phyloP scores from a whole-genome alignment of 306 rosid genomes.

The Dalbergia cultrata region DNA sequence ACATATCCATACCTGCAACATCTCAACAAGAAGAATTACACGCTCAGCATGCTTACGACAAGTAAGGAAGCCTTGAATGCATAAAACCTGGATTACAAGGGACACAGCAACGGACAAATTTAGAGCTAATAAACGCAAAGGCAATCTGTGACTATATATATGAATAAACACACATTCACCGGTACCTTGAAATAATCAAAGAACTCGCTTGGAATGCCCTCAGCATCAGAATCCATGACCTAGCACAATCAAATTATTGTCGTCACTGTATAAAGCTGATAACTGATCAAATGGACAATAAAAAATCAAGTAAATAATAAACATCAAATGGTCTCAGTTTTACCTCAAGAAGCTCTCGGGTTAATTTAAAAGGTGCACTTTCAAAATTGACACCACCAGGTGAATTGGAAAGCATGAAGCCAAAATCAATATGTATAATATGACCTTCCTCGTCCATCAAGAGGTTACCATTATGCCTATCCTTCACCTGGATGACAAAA shows the following conservation, averaged over 20 bases:
- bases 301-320: conserved; percentile 10
- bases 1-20: conserved; percentile 84
- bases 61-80: conserved; percentile 99
- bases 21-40: conserved; percentile 96
- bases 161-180: not conserved
- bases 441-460: conserved; percentile 98
- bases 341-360: conserved; percentile 99
- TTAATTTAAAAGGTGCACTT: conserved; percentile 97
- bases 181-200: conserved; percentile 97
- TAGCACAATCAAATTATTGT: conserved; percentile 53
- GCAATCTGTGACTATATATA: conserved; percentile 28
- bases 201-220: conserved; percentile 99
- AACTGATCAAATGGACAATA: conserved; percentile 24
- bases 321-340: conserved; percentile 38
- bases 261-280: conserved; percentile 15
- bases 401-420: conserved; percentile 98
- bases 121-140: conserved; percentile 35
- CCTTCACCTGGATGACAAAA: conserved; percentile 74
- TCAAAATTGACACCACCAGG: conserved; percentile 99
- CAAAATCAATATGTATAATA: conserved; percentile 97
- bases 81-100: conserved; percentile 75
- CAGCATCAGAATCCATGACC: conserved; percentile 99
- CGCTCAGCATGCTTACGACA: conserved; percentile 99
- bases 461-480: conserved; percentile 97
- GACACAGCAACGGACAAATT: conserved; percentile 42